A percentile compares a stretch with the other conserved stretches of the same genome.
phyloP scores from a whole-genome alignment of 164 flowering plant genomes.

The Magnolia kwangsiensis region DNA sequence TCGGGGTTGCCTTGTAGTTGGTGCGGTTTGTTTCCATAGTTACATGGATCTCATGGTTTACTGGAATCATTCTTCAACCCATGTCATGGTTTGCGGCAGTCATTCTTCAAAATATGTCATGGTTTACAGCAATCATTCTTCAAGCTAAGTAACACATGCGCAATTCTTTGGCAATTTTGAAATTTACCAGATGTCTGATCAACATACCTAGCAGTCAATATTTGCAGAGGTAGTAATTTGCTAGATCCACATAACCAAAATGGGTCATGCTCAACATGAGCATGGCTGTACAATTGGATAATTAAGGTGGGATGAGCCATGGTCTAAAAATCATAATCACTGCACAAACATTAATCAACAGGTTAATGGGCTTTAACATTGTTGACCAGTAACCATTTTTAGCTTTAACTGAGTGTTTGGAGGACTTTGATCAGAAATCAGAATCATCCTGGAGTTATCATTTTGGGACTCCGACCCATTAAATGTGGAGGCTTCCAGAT shows the following conservation, averaged over 20 bases:
- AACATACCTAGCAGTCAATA: no score
- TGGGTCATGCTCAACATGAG: neutral
- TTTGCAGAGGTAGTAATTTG: neutral
- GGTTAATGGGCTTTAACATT: neutral
- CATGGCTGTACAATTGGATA: neutral
- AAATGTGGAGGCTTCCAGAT: neutral
- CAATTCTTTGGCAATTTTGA: neutral
- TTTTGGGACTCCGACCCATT: no score
- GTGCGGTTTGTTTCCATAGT: neutral
- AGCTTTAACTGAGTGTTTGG: no score
- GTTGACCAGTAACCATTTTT: neutral
- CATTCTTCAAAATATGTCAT: neutral
- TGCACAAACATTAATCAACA: neutral
- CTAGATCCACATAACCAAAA: neutral
- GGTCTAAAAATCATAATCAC: neutral
- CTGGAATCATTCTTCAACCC: neutral
- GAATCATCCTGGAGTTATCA: no score
- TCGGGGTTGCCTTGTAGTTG: neutral
- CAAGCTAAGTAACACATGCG: neutral
- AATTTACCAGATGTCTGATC: neutral
- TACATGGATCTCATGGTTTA: neutral
- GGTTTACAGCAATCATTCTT: neutral
- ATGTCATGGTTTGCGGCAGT: neutral
- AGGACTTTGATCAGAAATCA: no score
- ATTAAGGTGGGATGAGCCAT: neutral